Conservation (phyloP, 1,284 basidiomycete species). For the Ceratobasidium sp. region DNA sequence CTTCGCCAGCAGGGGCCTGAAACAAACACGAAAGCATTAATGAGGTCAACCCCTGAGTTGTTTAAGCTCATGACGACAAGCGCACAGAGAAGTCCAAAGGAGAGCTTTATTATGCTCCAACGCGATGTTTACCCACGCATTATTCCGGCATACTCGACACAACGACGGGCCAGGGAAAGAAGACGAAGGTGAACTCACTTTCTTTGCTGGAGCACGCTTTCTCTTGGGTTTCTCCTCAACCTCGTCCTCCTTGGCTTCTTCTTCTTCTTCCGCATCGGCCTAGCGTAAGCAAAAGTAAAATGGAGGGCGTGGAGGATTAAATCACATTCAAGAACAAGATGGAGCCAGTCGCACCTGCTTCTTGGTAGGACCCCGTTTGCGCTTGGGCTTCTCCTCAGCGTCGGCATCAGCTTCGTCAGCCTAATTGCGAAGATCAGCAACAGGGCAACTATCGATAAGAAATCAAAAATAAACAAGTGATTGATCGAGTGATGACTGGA, state of each 20-base stretch:
- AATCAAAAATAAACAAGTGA: no score
- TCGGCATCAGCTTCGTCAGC: not conserved
- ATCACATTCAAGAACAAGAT: no score
- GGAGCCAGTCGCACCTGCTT: not conserved
- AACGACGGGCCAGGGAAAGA: no score
- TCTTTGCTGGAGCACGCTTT: constrained; percentile 44
- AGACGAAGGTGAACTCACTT: not conserved
- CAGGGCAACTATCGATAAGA: no score
- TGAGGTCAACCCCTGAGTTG: not conserved
- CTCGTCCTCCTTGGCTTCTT: constrained; percentile 47
- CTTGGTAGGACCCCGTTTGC: not conserved
- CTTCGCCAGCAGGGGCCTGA: not conserved
- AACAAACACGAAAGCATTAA: not conserved
- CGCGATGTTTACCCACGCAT: no score
- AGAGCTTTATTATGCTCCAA: no score
- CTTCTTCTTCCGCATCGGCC: not conserved
- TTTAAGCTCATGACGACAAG: no score
- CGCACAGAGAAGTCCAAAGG: no score
- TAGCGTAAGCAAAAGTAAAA: not conserved
- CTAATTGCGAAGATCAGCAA: not conserved
- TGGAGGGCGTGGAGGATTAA: no score
- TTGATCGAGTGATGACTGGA: no score
- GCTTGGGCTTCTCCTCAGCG: not conserved
- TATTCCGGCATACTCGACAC: no score
- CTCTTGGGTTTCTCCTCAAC: constrained; percentile 54